Percentiles rank a stretch among this genome's conserved stretches.
phyloP scores from a whole-genome alignment of 441 rosid species.

The Pelargonium fulgidum region DNA sequence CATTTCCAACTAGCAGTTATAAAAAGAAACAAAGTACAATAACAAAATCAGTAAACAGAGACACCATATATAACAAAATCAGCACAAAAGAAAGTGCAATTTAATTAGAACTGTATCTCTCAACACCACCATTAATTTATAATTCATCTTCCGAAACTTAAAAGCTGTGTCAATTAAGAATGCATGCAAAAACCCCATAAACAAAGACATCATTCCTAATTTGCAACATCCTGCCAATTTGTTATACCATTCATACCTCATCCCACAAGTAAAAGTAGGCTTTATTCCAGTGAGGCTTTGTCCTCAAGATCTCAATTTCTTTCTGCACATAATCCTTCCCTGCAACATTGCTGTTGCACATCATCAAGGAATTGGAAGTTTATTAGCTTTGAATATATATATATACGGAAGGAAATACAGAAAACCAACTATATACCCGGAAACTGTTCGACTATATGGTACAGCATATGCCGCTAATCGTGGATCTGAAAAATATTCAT shows the following conservation, averaged over 20 bases:
- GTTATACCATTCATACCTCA: constrained; percentile 43
- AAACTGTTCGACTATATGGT: constrained; percentile 54
- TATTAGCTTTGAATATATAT: constrained; percentile 28
- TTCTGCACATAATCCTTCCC: constrained; percentile 68
- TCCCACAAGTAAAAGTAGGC: constrained; percentile 94
- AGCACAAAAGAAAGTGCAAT: not conserved
- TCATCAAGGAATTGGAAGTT: constrained; percentile 26
- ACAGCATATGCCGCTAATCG: constrained; percentile 94
- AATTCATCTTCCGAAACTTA: constrained; percentile 1
- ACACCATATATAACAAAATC: not conserved
- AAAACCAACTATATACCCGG: constrained; percentile 46
- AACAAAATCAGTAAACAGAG: not conserved
- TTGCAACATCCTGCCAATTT: constrained; percentile 7
- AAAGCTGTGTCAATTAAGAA: not conserved
- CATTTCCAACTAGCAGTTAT: constrained; percentile 2
- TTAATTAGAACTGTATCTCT: constrained; percentile 12
- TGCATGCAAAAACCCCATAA: constrained; percentile 1
- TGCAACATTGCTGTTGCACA: constrained; percentile 52
- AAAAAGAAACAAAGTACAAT: constrained; percentile 1
- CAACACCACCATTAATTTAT: not conserved
- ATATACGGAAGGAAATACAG: constrained; percentile 23
- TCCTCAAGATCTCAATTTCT: constrained; percentile 78
- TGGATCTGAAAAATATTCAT: constrained; percentile 75
- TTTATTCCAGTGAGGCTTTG: constrained; percentile 85
- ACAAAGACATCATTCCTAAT: not conserved